Conservation (phyloP, 2,329 filamentous ascomycete species). For the Colletotrichum chrysophilum region DNA sequence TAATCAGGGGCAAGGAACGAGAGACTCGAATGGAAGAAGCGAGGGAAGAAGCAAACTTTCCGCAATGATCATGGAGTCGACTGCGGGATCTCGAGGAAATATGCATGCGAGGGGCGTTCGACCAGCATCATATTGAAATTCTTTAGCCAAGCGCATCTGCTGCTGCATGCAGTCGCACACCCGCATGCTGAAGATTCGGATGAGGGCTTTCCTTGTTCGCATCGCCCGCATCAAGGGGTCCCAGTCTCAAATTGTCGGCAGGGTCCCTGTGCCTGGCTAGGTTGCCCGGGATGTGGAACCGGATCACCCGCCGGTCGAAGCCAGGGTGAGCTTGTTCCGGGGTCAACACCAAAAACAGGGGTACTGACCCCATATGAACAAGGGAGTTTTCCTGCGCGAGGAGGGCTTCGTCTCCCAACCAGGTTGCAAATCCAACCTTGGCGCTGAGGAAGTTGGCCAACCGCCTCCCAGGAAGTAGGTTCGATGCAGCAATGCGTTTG, state of each 20-base stretch:
- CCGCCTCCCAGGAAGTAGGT: background rate
- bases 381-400: background rate
- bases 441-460: background rate
- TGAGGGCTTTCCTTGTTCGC: background rate
- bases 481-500: background rate
- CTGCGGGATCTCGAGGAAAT: background rate
- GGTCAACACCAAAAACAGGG: background rate
- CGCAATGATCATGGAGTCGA: background rate
- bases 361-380: background rate
- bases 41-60: background rate
- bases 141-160: background rate
- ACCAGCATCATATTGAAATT: background rate
- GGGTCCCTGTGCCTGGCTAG: background rate
- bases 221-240: background rate
- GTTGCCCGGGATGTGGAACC: background rate
- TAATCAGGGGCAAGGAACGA: background rate
- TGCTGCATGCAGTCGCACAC: background rate
- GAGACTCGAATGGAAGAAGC: background rate
- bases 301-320: background rate
- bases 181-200: background rate
- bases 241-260: background rate
- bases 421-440: background rate
- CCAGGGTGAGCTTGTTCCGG: background rate
- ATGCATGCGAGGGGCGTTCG: background rate
- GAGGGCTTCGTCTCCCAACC: background rate